These are phyloP conservation scores for Phascolomyces articulosus DNA, from an alignment of 371 early-diverging fungal species.

Conservation along the genomic window DNA sequence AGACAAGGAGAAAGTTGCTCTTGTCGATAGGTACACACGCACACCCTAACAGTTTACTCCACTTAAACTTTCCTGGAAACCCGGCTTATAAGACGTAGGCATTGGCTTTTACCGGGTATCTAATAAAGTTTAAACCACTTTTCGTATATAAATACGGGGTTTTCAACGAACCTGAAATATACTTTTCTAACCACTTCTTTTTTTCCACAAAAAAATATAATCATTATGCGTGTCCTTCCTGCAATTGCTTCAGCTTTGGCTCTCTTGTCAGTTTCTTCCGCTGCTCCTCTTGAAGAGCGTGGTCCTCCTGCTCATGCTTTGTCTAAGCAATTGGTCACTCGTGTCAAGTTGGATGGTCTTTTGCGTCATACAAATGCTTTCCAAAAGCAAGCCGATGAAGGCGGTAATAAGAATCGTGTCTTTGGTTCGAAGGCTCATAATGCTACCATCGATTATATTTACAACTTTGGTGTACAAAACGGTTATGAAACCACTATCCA, in stretches of 20 bases:
- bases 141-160: too few relatives aligned
- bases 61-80: too few relatives aligned
- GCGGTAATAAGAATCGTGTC: constrained; percentile 6
- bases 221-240: constrained; percentile 8
- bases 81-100: too few relatives aligned
- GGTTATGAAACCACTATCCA: background rate
- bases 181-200: background rate
- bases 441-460: constrained; percentile 14
- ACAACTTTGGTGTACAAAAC: background rate
- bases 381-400: constrained; percentile 7
- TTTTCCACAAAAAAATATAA: too few relatives aligned
- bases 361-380: constrained; percentile 8
- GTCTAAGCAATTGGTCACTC: constrained; percentile 10
- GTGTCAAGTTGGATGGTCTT: constrained; percentile 11
- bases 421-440: constrained; percentile 17
- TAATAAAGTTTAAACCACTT: too few relatives aligned
- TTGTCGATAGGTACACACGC: too few relatives aligned
- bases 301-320: constrained; percentile 12
- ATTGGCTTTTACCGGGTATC: too few relatives aligned
- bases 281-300: constrained; percentile 13
- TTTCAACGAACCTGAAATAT: too few relatives aligned
- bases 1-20: too few relatives aligned
- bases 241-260: constrained; percentile 3
- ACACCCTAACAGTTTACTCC: too few relatives aligned
- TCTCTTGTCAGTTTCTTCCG: constrained; percentile 1